A percentile compares a stretch with the other conserved stretches of the same genome.
Conservation (phyloP, 306 rosid species). For the Corylus americana region DNA sequence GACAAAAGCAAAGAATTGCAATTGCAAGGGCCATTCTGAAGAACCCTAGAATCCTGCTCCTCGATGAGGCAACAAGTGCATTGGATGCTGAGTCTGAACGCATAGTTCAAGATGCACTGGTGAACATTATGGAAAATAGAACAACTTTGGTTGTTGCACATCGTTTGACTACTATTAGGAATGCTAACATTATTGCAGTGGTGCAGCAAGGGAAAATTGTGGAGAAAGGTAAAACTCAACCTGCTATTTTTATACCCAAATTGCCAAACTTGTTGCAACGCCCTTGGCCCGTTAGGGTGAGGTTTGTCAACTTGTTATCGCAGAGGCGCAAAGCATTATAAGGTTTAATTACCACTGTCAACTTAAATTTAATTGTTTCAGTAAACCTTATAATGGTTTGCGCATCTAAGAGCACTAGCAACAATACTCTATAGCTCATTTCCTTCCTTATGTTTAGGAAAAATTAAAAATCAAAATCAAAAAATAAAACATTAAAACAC, state of each 20-base stretch:
- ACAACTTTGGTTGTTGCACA: constrained; percentile 91
- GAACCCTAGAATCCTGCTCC: constrained; percentile 84
- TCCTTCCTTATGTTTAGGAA: no score
- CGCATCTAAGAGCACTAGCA: no score
- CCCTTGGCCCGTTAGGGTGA: no score
- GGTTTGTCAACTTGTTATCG: no score
- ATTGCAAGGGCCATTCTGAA: constrained; percentile 91
- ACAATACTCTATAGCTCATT: no score
- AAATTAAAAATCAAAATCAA: no score
- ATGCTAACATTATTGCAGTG: constrained; percentile 80
- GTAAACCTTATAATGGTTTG: no score
- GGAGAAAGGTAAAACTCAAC: constrained; percentile 53
- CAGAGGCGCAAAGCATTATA: no score
- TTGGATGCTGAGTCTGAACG: constrained; percentile 90
- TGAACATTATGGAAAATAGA: constrained; percentile 56
- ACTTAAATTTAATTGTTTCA: no score
- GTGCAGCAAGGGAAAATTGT: constrained; percentile 82
- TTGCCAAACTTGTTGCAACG: background rate
- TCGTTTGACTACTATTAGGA: constrained; percentile 84
- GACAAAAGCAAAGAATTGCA: constrained; percentile 96
- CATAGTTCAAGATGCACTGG: constrained; percentile 85
- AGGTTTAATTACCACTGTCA: no score
- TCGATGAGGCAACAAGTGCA: constrained; percentile 95
- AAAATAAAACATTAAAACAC: no score
- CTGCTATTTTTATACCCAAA: constrained; percentile 7